Percentiles rank a stretch among this genome's conserved stretches.
Evolutionary conservation across 2,329 filamentous ascomycete species (phyloP).

Genomic region (Fusarium longipes): DNA sequence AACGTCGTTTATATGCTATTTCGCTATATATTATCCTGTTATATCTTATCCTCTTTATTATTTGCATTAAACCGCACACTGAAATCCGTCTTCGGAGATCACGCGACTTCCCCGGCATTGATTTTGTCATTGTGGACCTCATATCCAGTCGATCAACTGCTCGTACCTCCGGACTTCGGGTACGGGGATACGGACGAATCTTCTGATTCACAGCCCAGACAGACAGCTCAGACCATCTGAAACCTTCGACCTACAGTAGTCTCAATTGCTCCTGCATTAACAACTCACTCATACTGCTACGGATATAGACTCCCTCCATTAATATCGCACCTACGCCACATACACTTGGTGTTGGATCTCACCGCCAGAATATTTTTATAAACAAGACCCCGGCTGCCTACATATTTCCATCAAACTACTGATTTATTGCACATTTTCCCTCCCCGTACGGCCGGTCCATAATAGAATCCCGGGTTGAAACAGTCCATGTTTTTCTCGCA

Average conservation of each 20-base stretch:
- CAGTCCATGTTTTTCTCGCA: constrained; percentile 12
- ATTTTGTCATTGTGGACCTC: constrained; percentile 25
- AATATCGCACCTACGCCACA: constrained; percentile 11
- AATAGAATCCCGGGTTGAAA: constrained; percentile 29
- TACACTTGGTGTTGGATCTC: constrained; percentile 8
- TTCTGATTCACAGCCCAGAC: constrained; percentile 11
- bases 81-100: constrained; percentile 18
- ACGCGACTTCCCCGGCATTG: constrained; percentile 27
- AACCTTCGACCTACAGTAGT: constrained; percentile 26
- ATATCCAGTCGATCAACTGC: neutral
- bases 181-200: constrained; percentile 20
- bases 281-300: constrained; percentile 25
- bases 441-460: constrained; percentile 23
- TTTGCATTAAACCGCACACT: constrained; percentile 15
- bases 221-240: constrained; percentile 26
- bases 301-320: constrained; percentile 25
- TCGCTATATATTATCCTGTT: neutral
- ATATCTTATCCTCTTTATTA: neutral
- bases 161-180: constrained; percentile 8
- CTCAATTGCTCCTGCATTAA: constrained; percentile 32
- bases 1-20: no score
- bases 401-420: constrained; percentile 27
- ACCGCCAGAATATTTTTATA: constrained; percentile 25
- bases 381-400: constrained; percentile 16
- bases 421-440: constrained; percentile 12